Conservation (phyloP, 2,329 filamentous ascomycete species). For the Orbilia javanica region DNA sequence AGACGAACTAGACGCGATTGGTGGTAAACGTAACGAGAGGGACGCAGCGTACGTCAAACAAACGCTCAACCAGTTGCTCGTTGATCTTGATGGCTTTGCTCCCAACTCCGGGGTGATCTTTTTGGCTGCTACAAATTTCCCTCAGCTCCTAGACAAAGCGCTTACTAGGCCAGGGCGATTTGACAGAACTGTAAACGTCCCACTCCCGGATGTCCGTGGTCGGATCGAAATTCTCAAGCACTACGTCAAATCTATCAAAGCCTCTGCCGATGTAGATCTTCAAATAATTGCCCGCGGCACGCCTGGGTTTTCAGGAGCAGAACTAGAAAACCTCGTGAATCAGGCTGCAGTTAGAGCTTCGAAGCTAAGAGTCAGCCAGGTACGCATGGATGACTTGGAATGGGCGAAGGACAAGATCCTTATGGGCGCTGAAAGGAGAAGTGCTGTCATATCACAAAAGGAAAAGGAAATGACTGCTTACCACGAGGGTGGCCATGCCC, state of each 20-base stretch:
- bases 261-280: conserved; percentile 82
- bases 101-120: conserved; percentile 96
- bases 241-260: conserved; percentile 91
- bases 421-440: conserved; percentile 93
- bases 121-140: conserved; percentile 95
- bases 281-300: conserved; percentile 87
- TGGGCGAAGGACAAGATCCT: conserved; percentile 99
- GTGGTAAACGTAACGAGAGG: conserved; percentile 89
- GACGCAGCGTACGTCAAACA: conserved; percentile 97
- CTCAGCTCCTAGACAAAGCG: conserved; percentile 92
- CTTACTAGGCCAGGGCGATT: conserved; percentile 94
- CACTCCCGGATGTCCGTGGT: conserved; percentile 90
- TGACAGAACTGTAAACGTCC: conserved; percentile 89
- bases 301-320: conserved; percentile 91
- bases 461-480: conserved; percentile 97
- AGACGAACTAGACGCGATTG: conserved; percentile 93
- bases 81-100: conserved; percentile 96
- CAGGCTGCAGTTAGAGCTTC: conserved; percentile 96
- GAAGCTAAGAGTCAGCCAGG: conserved; percentile 80
- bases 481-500: conserved; percentile 93
- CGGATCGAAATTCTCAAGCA: conserved; percentile 93
- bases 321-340: conserved; percentile 96
- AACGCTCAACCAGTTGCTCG: conserved; percentile 95
- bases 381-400: conserved; percentile 85
- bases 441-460: conserved; percentile 88